Evolutionary conservation across 192 early-diverging fungal species (phyloP).

Genomic region (Kickxella alabastrina): DNA sequence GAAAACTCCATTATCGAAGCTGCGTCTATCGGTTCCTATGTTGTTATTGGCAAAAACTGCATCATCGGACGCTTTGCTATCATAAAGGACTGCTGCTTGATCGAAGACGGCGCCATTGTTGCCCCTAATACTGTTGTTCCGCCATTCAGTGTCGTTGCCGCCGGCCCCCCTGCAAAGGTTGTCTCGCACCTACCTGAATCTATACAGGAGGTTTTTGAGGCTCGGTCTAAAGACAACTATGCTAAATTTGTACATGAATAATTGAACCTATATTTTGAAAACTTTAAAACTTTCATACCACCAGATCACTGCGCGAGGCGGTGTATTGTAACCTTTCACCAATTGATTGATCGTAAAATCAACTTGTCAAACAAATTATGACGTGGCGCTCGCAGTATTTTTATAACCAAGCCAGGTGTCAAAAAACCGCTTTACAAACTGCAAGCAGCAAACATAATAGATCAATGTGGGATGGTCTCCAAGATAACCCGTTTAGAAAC

Average conservation of each 20-base stretch:
- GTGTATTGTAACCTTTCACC: too few species aligned
- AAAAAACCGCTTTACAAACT: too few species aligned
- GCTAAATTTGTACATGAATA: conserved; percentile 57
- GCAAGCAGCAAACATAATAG: too few species aligned
- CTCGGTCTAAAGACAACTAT: conserved; percentile 71
- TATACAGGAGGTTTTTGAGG: conserved; percentile 75
- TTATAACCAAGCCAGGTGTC: too few species aligned
- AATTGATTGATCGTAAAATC: too few species aligned
- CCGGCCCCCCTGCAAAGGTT: conserved; percentile 66
- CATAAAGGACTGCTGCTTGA: conserved; percentile 89
- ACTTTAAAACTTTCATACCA: too few species aligned
- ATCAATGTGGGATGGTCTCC: too few species aligned
- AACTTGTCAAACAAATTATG: too few species aligned
- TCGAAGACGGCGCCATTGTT: conserved; percentile 88
- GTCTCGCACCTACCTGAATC: conserved; percentile 87
- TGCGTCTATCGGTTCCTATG: conserved; percentile 85
- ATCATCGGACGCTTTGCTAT: conserved; percentile 94
- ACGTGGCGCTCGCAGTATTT: too few species aligned
- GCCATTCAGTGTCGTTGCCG: conserved; percentile 85
- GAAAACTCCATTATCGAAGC: conserved; percentile 87
- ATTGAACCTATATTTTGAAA: neutral
- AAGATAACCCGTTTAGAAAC: too few species aligned
- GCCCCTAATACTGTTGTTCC: conserved; percentile 89
- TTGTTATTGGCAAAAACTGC: conserved; percentile 89
- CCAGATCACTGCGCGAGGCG: too few species aligned